Evolutionary conservation across 495 filamentous ascomycete species (phyloP), one percentile per base, ranked within the genome.

Genomic region (Paragyromitra xinjiangensis): DNA sequence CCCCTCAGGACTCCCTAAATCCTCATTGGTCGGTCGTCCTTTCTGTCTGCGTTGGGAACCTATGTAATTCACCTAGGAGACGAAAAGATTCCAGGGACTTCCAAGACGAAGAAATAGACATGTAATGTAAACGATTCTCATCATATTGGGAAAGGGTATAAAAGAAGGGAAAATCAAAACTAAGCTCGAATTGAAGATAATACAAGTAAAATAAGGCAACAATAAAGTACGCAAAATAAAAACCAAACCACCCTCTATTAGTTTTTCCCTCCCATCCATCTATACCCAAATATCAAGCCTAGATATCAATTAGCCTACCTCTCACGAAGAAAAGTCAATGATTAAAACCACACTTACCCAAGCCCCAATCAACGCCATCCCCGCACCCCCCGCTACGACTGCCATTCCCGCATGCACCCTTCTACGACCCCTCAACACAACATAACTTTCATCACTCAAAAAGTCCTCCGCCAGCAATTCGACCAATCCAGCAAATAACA

Each of bases 381-480:
- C 84, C 51, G 86, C 82, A 4, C 92, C 92, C 0, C 95, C 95
- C 8, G 86, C 88, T 3, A 92, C 85, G 26, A 98, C 94, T 0
- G 92, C 89, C n/a, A 88, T 83, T 81, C 91, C 96, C 44, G 95
- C 95, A 74, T 94, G 87, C 51, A 93, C 80, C 62, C 95, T 87
- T 79, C 88, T 89, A 81, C 85, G 86, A 0, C 95, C 95, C 51
- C 86, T 89, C 69, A 98, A 83, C 9, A 85, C 85, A 77, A 87
- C 86, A 85, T 97, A 98, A 81, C 94, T 97, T 83, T 92, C 89
- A 80, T 97, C 93, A 69, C 90, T 92, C 75, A 98, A 83, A 82
- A 98, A 98, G 80, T 98, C 95, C 84, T 98, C 95, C 3, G 95
- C 93, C 24, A 98, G 87, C 50, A 98, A 85, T 84, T 97, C 94